These are phyloP conservation scores for Aureobasidium sp. DNA, from an alignment of 2,329 filamentous ascomycete species.

Conservation along the genomic window DNA sequence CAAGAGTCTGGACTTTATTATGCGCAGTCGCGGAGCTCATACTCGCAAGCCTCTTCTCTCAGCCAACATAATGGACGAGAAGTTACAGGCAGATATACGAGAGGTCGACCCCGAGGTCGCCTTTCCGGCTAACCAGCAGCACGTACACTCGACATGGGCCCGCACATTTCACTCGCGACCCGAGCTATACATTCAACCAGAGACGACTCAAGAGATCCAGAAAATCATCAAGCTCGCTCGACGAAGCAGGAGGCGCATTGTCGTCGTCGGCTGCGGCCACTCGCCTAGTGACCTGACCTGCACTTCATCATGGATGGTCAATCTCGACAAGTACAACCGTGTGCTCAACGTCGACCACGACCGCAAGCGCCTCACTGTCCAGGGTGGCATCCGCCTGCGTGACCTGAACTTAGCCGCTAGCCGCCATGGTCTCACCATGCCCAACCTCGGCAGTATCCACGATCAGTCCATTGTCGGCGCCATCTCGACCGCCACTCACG, in stretches of 20 bases:
- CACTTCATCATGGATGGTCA: conserved; percentile 89
- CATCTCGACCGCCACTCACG: conserved; percentile 89
- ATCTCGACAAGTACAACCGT: conserved; percentile 74
- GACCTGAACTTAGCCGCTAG: conserved; percentile 68
- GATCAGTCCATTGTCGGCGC: conserved; percentile 88
- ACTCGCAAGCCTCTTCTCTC: not conserved
- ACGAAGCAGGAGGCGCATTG: conserved; percentile 70
- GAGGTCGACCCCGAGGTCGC: conserved; percentile 57
- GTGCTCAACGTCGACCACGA: conserved; percentile 63
- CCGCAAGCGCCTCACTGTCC: conserved; percentile 62
- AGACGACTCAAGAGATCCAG: conserved; percentile 71
- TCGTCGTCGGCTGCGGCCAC: conserved; percentile 84
- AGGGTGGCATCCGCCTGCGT: conserved; percentile 81
- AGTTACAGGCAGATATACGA: conserved; percentile 47
- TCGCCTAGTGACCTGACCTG: conserved; percentile 89
- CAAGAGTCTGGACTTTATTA: not conserved
- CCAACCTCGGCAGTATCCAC: conserved; percentile 91
- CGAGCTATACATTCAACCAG: conserved; percentile 83
- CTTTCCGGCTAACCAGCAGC: conserved; percentile 65
- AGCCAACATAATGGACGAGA: conserved; percentile 19
- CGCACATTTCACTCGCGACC: conserved; percentile 83
- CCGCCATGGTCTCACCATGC: conserved; percentile 70
- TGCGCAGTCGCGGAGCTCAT: not conserved
- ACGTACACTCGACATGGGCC: conserved; percentile 90
- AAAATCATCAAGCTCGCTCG: conserved; percentile 76